phyloP scores from a whole-genome alignment of 2,329 filamentous ascomycete species.

The Paramyrothecium sp. region DNA sequence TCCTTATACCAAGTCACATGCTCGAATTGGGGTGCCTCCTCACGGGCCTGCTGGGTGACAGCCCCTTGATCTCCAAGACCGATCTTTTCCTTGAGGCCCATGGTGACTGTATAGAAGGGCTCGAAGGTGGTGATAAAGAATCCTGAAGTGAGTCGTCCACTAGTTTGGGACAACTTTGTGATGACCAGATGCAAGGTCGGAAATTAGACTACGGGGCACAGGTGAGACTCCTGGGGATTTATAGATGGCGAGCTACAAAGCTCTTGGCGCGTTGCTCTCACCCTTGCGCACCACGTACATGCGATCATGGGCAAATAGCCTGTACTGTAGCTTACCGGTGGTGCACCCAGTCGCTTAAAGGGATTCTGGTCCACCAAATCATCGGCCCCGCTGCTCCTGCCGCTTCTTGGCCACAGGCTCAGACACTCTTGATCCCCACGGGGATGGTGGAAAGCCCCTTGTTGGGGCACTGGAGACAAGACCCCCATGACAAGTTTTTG shows the following conservation, averaged over 20 bases:
- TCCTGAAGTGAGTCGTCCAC: not conserved
- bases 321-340: not conserved
- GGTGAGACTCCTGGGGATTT: not conserved
- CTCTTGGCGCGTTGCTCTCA: not conserved
- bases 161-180: not conserved
- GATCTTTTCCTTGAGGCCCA: constrained; percentile 1
- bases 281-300: not conserved
- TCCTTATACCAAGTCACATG: constrained; percentile 56
- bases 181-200: not conserved
- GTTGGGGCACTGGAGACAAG: not conserved
- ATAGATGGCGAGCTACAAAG: not conserved
- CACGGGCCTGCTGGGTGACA: constrained; percentile 25
- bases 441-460: not conserved
- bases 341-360: no score
- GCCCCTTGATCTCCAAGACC: not conserved
- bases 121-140: not conserved
- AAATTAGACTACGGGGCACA: not conserved
- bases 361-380: no score
- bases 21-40: constrained; percentile 49
- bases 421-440: not conserved
- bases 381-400: no score
- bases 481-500: not conserved
- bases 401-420: no score
- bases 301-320: not conserved
- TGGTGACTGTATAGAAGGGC: not conserved